phyloP scores from a whole-genome alignment of 768 basidiomycete species.

The Pisolithus sp. region DNA sequence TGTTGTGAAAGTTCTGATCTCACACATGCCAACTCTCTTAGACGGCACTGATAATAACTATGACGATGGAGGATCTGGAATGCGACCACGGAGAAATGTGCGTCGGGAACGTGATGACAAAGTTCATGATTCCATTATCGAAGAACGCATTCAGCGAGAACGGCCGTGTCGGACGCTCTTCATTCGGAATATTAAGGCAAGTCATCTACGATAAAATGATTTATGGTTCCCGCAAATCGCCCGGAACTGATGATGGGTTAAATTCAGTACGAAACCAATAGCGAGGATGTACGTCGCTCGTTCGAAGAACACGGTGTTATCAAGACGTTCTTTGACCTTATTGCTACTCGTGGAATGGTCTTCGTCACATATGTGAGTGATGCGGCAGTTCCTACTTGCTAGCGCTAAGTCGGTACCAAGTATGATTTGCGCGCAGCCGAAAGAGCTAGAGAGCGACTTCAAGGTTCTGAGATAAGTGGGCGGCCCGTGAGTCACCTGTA shows the following conservation, averaged over 20 bases:
- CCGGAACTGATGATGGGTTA: slow-evolving; percentile 5
- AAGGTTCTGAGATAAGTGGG: slow-evolving; percentile 82
- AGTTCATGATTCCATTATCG: slow-evolving; percentile 85
- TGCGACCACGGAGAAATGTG: slow-evolving; percentile 39
- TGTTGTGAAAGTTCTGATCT: slow-evolving; percentile 45
- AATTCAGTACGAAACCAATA: slow-evolving; percentile 80
- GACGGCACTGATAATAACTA: slow-evolving; percentile 53
- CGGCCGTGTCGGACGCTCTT: slow-evolving; percentile 93
- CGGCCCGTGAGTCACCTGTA: slow-evolving; percentile 65
- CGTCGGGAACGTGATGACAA: slow-evolving; percentile 84
- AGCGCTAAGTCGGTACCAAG: slow-evolving; percentile 37
- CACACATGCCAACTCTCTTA: slow-evolving; percentile 41
- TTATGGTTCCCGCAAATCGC: slow-evolving; percentile 5
- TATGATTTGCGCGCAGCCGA: slow-evolving; percentile 91
- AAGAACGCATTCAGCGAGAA: slow-evolving; percentile 90
- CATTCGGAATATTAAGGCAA: slow-evolving; percentile 96
- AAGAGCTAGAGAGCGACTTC: slow-evolving; percentile 82
- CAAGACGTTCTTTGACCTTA: slow-evolving; percentile 95
- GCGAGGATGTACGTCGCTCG: slow-evolving; percentile 72
- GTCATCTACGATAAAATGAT: slow-evolving; percentile 28
- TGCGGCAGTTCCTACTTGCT: background rate
- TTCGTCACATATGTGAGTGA: slow-evolving; percentile 94
- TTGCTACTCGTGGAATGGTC: slow-evolving; percentile 94
- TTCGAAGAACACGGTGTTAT: slow-evolving; percentile 96
- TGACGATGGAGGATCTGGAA: slow-evolving; percentile 46